Evolutionary conservation across 1,284 basidiomycete genomes (phyloP).

Genomic region (Abortiporus biennis): DNA sequence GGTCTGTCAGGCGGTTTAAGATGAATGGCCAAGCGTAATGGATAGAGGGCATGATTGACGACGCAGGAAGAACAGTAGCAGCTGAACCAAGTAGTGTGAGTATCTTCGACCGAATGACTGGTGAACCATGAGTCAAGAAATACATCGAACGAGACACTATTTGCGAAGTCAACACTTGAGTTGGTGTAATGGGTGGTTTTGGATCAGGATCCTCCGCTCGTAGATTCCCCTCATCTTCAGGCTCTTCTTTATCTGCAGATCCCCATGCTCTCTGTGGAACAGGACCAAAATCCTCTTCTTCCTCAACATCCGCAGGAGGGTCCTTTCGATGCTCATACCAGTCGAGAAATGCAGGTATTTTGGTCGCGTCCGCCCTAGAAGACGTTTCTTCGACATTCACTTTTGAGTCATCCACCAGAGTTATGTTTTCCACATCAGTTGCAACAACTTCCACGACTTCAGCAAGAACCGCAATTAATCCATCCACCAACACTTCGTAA

Average conservation of each 20-base stretch:
- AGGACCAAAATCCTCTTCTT: conserved; percentile 49
- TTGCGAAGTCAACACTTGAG: conserved; percentile 72
- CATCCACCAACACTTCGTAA: conserved; percentile 79
- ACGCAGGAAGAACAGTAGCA: conserved; percentile 69
- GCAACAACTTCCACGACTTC: conserved; percentile 74
- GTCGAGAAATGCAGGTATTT: conserved; percentile 45
- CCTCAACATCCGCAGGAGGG: conserved; percentile 22
- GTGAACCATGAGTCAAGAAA: conserved; percentile 84
- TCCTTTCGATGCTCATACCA: conserved; percentile 55
- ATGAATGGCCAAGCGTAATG: conserved; percentile 88
- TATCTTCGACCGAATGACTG: conserved; percentile 78
- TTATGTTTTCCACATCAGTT: conserved; percentile 37
- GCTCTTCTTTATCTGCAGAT: conserved; percentile 13
- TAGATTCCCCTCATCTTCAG: conserved; percentile 23
- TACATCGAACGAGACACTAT: conserved; percentile 83
- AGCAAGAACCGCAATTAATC: conserved; percentile 80
- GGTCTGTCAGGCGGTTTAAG: conserved; percentile 71
- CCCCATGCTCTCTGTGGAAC: conserved; percentile 51
- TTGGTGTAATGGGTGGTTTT: conserved; percentile 50
- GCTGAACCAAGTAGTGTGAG: conserved; percentile 68
- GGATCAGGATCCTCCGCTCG: conserved; percentile 23
- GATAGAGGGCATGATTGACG: conserved; percentile 74
- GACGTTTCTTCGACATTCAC: neutral
- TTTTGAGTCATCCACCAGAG: conserved; percentile 5
- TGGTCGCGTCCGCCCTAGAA: conserved; percentile 15